These are phyloP conservation scores for Aspergillus glaucus DNA, from an alignment of 2,329 filamentous ascomycete species.

Conservation along the genomic window DNA sequence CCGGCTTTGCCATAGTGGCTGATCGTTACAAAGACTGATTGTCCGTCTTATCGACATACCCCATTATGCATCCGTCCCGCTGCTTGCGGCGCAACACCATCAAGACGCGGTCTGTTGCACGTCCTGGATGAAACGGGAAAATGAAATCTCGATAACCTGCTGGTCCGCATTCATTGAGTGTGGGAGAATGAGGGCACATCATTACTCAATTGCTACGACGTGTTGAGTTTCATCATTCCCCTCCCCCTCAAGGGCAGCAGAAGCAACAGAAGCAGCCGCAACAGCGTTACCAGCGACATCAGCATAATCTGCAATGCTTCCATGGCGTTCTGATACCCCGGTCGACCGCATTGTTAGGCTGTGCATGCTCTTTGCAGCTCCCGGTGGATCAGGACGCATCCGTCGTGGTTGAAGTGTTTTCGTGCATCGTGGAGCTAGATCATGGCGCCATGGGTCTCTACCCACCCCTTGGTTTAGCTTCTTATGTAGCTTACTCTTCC, in stretches of 20 bases:
- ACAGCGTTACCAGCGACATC: neutral
- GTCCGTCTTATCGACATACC: neutral
- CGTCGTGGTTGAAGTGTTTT: conserved; percentile 20
- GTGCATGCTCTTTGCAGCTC: neutral
- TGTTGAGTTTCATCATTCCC: neutral
- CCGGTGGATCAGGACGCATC: conserved; percentile 16
- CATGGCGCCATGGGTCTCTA: conserved; percentile 7
- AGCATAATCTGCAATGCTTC: neutral
- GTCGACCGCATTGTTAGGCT: neutral
- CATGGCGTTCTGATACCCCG: neutral
- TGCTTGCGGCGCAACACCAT: neutral
- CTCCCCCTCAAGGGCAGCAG: neutral
- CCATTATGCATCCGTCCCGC: neutral
- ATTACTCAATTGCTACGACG: neutral
- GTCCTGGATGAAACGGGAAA: neutral
- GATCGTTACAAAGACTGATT: no score
- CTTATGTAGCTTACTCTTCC: conserved; percentile 19
- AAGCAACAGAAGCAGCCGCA: neutral
- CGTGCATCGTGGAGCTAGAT: conserved; percentile 14
- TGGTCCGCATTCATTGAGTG: neutral
- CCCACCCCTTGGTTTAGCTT: conserved; percentile 10
- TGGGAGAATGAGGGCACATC: neutral
- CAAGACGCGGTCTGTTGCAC: neutral
- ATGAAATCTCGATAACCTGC: neutral
- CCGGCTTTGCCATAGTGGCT: no score